A percentile compares a stretch with the other conserved stretches of the same genome.
phyloP scores from a whole-genome alignment of 129 eudicot genomes.

The Cynara cardunculus region DNA sequence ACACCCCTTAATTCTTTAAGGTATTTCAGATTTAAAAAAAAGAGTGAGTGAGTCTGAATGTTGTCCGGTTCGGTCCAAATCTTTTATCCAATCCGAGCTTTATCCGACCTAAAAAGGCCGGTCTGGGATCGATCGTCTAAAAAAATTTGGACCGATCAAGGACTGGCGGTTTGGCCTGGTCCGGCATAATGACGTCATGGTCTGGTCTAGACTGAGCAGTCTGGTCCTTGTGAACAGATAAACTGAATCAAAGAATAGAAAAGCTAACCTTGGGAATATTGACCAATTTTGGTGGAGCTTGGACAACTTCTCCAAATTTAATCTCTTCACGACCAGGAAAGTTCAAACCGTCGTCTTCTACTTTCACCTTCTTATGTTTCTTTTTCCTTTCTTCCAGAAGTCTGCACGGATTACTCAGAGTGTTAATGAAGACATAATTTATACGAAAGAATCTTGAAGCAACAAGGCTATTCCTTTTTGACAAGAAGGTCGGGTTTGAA shows the following conservation, averaged over 20 bases:
- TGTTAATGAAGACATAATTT: background rate
- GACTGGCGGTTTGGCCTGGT: background rate
- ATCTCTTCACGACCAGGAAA: constrained; percentile 63
- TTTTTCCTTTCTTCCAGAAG: constrained; percentile 70
- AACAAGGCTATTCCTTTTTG: background rate
- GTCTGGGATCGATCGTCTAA: background rate
- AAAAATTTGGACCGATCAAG: background rate
- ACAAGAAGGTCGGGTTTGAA: background rate
- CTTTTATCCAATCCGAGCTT: background rate
- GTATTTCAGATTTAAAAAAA: background rate
- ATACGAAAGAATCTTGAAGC: background rate
- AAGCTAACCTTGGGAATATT: constrained; percentile 71
- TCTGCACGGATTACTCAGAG: constrained; percentile 34
- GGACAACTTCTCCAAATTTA: constrained; percentile 81
- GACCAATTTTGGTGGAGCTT: constrained; percentile 85
- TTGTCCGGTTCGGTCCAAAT: background rate
- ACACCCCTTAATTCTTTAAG: too few relatives aligned
- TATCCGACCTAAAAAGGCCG: background rate
- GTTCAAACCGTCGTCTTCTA: constrained; percentile 43
- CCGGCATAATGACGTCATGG: too few relatives aligned
- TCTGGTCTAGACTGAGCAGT: too few relatives aligned
- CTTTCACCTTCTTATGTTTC: constrained; percentile 49
- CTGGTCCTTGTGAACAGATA: background rate
- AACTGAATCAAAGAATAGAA: background rate
- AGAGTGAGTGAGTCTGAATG: background rate